These are phyloP conservation scores for Trichoderma hamatum DNA, from an alignment of 2,329 filamentous ascomycete species.

Conservation along the genomic window DNA sequence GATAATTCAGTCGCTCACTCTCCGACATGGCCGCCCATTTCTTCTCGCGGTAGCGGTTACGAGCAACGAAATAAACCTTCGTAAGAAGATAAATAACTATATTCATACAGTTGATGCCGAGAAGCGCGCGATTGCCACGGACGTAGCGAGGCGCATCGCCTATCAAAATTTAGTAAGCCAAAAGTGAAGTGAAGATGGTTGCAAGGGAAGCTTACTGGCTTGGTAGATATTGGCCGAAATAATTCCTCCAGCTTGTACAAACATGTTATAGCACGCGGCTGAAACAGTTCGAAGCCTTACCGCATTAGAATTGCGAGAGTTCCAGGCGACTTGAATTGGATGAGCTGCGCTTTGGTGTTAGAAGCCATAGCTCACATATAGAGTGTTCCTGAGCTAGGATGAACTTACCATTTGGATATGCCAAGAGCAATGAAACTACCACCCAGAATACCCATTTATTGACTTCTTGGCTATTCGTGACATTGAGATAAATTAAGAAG, in stretches of 20 bases:
- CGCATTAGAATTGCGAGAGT: conserved; percentile 62
- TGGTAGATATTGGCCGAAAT: conserved; percentile 47
- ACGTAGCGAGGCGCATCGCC: conserved; percentile 58
- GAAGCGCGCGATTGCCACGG: conserved; percentile 52
- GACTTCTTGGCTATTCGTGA: conserved; percentile 34
- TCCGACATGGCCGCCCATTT: conserved; percentile 49
- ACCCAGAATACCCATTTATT: conserved; percentile 42
- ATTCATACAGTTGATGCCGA: conserved; percentile 52
- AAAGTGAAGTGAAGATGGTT: no score
- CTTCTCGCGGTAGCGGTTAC: conserved; percentile 48
- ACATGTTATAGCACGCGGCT: conserved; percentile 64
- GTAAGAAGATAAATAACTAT: conserved; percentile 49
- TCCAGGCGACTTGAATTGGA: conserved; percentile 57
- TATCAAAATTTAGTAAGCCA: conserved; percentile 30
- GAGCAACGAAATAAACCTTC: conserved; percentile 52
- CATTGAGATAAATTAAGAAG: conserved; percentile 52
- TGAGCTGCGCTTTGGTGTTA: conserved; percentile 37
- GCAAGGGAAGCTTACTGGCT: conserved; percentile 36
- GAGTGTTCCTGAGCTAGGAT: neutral
- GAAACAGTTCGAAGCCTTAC: conserved; percentile 65
- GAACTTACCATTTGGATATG: conserved; percentile 45
- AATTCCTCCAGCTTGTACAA: conserved; percentile 49
- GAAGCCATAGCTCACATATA: neutral
- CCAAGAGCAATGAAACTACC: conserved; percentile 41
- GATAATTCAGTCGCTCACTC: conserved; percentile 52